Evolutionary conservation across 169 alveolate species (phyloP).

Genomic region (Cryptosporidium andersoni): DNA sequence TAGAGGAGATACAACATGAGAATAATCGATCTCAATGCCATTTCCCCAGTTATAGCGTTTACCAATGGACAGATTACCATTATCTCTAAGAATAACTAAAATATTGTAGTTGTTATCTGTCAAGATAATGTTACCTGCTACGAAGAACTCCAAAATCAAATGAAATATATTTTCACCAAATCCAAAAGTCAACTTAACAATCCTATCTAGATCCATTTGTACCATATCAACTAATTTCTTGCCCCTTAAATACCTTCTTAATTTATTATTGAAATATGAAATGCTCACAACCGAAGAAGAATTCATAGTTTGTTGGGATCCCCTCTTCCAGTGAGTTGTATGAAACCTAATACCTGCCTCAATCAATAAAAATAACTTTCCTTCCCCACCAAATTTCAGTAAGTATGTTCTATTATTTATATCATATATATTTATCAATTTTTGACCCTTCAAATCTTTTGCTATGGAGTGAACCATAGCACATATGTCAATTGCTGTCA

Average conservation of each 20-base stretch:
- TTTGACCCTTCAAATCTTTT: conserved; percentile 64
- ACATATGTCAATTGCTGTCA: conserved; percentile 65
- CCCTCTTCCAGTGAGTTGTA: conserved; percentile 77
- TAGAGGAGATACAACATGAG: conserved; percentile 4
- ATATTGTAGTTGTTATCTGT: conserved; percentile 90
- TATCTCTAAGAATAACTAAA: conserved; percentile 79
- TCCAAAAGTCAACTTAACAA: conserved; percentile 89
- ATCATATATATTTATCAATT: conserved; percentile 79
- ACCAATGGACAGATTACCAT: conserved; percentile 35
- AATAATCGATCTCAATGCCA: conserved; percentile 10
- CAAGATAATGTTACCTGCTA: conserved; percentile 91
- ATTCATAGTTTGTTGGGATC: conserved; percentile 73
- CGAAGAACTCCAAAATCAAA: conserved; percentile 90
- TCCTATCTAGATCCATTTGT: conserved; percentile 92
- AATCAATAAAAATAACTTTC: conserved; percentile 45
- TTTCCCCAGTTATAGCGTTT: conserved; percentile 24
- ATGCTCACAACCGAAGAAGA: conserved; percentile 74
- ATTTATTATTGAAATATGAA: conserved; percentile 82
- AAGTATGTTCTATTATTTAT: conserved; percentile 78
- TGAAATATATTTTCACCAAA: conserved; percentile 89
- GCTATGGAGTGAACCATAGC: conserved; percentile 68
- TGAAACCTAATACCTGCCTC: conserved; percentile 82
- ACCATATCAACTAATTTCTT: conserved; percentile 77
- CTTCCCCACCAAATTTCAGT: conserved; percentile 76
- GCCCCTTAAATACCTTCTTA: conserved; percentile 82